Percentiles rank a stretch among this genome's conserved stretches.
Evolutionary conservation across 2,329 filamentous ascomycete genomes (phyloP).

Genomic region (Penicillium sp.): DNA sequence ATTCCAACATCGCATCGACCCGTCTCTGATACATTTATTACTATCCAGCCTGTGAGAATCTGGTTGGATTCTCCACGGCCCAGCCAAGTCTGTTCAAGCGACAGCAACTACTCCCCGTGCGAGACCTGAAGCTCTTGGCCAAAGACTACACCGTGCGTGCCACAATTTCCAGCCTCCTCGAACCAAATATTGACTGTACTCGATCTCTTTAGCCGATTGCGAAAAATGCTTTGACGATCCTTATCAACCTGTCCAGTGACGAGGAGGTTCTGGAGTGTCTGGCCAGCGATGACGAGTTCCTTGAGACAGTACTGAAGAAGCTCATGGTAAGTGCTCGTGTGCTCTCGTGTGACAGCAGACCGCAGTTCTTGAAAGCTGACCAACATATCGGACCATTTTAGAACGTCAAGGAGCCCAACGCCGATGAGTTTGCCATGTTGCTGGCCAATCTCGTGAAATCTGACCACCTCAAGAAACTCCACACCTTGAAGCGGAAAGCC

Average conservation of each 20-base stretch:
- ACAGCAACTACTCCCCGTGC: conserved; percentile 75
- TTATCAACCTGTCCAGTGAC: conserved; percentile 86
- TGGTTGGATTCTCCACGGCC: conserved; percentile 79
- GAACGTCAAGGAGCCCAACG: conserved; percentile 70
- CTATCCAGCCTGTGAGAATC: conserved; percentile 72
- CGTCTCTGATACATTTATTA: neutral
- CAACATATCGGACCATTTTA: conserved; percentile 14
- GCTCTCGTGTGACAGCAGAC: neutral
- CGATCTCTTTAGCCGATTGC: conserved; percentile 69
- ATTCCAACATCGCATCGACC: neutral
- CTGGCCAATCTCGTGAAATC: conserved; percentile 89
- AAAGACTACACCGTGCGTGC: conserved; percentile 75
- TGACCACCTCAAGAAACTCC: conserved; percentile 69
- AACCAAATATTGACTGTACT: conserved; percentile 11
- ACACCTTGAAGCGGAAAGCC: conserved; percentile 68
- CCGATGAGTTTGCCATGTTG: conserved; percentile 86
- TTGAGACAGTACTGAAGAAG: conserved; percentile 72
- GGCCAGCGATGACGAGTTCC: conserved; percentile 76
- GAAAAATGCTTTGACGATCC: conserved; percentile 79
- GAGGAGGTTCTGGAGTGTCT: conserved; percentile 72
- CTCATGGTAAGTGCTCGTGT: conserved; percentile 67
- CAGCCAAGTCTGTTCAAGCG: conserved; percentile 83
- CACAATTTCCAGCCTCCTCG: neutral
- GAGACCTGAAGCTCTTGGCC: conserved; percentile 83
- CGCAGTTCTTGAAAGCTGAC: neutral